phyloP scores from a whole-genome alignment of 768 basidiomycete genomes.

The Lactarius evosmus region DNA sequence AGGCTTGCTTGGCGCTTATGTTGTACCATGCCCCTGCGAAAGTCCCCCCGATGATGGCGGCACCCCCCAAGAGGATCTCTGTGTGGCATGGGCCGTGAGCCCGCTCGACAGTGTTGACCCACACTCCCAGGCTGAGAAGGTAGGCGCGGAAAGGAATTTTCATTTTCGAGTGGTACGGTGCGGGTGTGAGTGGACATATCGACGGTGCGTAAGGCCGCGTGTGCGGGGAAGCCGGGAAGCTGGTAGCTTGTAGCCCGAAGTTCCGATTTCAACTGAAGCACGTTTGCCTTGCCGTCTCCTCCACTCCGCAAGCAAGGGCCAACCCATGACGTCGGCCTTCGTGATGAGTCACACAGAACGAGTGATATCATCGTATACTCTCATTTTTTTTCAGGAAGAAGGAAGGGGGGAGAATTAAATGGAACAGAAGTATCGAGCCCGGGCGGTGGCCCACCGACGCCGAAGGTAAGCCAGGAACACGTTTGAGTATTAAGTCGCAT shows the following conservation, averaged over 20 bases:
- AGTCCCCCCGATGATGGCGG: constrained; percentile 13
- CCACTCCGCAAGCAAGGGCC: not conserved
- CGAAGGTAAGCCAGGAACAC: not conserved
- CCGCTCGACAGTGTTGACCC: not conserved
- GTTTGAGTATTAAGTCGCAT: constrained; percentile 1
- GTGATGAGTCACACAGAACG: not conserved
- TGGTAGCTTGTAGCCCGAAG: not conserved
- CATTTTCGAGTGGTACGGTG: not conserved
- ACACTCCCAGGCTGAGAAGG: constrained; percentile 12
- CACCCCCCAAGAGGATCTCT: constrained; percentile 19
- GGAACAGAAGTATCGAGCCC: not conserved
- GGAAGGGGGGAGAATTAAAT: not conserved
- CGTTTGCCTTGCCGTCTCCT: too few species aligned
- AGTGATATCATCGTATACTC: not conserved
- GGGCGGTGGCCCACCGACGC: not conserved
- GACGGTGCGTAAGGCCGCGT: not conserved
- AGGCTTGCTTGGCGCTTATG: constrained; percentile 18
- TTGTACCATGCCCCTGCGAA: constrained; percentile 20
- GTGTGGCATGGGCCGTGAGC: not conserved
- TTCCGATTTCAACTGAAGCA: not conserved
- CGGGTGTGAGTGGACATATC: not conserved
- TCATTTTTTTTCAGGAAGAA: not conserved
- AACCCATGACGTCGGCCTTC: not conserved
- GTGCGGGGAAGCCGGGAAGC: not conserved
- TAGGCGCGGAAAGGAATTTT: not conserved